Percentiles rank a stretch among this genome's conserved stretches.
These are phyloP conservation scores for Eragrostis tef DNA, from an alignment of 202 grass and related monocot genomes.

Conservation along the genomic window DNA sequence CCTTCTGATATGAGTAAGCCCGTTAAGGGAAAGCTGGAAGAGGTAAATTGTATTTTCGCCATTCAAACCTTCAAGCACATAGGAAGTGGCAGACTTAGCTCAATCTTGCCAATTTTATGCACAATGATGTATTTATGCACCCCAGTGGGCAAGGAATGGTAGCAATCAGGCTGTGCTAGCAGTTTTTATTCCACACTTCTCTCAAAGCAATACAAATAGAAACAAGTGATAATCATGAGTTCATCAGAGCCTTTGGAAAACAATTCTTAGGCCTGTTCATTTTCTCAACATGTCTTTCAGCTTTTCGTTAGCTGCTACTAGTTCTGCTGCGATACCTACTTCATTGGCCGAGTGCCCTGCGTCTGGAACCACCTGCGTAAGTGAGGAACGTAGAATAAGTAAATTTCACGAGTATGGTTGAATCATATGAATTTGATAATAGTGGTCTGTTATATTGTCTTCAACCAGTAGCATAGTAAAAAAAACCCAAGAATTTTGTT, in stretches of 20 bases:
- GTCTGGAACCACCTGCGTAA: slow-evolving; percentile 77
- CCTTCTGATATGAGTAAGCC: no score
- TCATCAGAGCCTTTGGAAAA: neutral
- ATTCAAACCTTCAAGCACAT: no score
- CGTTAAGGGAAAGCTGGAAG: no score
- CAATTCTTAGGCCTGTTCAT: slow-evolving; percentile 36
- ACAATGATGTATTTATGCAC: neutral
- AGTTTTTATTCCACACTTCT: slow-evolving; percentile 21
- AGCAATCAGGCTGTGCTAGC: slow-evolving; percentile 8
- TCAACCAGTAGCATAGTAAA: neutral
- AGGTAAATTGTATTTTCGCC: no score
- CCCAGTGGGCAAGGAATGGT: neutral
- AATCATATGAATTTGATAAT: neutral
- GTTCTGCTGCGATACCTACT: slow-evolving; percentile 62
- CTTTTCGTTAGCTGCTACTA: slow-evolving; percentile 75
- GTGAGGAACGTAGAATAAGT: neutral
- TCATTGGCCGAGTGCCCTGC: slow-evolving; percentile 95
- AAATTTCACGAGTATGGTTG: neutral
- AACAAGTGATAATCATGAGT: neutral
- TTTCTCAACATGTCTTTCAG: slow-evolving; percentile 60
- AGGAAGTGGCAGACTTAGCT: neutral
- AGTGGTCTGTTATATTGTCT: neutral
- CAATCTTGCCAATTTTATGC: neutral
- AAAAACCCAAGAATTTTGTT: neutral
- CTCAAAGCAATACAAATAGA: neutral